Evolutionary conservation across 163 green algal species (phyloP), one percentile per base, ranked within the genome.

Genomic region (Trebouxiophyceae sp.): DNA sequence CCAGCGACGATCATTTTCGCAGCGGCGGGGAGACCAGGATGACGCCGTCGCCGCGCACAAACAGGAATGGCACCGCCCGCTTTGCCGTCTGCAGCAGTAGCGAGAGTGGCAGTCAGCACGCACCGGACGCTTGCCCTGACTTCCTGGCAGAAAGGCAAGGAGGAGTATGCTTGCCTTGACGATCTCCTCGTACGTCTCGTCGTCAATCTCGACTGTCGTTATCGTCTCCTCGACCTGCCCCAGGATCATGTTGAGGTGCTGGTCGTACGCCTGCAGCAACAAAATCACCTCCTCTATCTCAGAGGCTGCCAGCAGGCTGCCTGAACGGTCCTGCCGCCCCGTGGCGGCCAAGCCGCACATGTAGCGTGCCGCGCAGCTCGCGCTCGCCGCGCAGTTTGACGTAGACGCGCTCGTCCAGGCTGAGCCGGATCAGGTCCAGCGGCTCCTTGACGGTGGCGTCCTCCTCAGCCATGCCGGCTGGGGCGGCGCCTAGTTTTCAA

Each of bases 191-290:
- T 97, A 99, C 28, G 95, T 99, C 77, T 99, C 95, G 59, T 97
- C 91, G 66, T 99, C 95, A 29, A 98, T 95, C 65, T 99, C 95
- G 2, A 96, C 77, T 2, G 78, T 91, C 0, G 93, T 99, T 2
- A 97, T 85, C 0, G 83, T 95, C 80, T 99, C 95, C 77, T 99
- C 95, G 29, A 98, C 94, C 4, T 99, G 93, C 2, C 95, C 95
- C 32, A 99, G 71, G 20, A 99, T 96, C 87, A 99, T 97, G 76
- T 99, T 99, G 29, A 99, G 67, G 71, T 99, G 95, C 80, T 99
- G 95, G 70, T 99, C 95, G 69, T 98, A 99, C 4, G 95, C 95
- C 89, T 99, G 84, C 50, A 65, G 4, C 4, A 58, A 23, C 5
- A 44, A n/a, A 47, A 47, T 12, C 39, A 12, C 12, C 39, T 12